Evolutionary conservation across 2,329 filamentous ascomycete genomes (phyloP).

Genomic region (Colletotrichum tropicicola): DNA sequence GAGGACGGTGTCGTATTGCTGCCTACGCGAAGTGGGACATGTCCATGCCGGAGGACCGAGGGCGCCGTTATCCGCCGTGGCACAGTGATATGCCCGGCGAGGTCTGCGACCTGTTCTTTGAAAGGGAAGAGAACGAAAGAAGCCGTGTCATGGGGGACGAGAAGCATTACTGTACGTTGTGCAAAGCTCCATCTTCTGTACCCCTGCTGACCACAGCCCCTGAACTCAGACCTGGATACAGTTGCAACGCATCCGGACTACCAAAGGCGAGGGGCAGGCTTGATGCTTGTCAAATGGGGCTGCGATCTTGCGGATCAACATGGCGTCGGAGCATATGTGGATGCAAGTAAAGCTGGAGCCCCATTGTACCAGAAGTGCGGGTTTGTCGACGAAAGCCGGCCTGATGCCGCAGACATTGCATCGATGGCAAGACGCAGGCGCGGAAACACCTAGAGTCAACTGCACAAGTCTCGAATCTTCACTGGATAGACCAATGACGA

Average conservation of each 20-base stretch:
- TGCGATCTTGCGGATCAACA: conserved; percentile 35
- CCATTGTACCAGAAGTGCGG: conserved; percentile 10
- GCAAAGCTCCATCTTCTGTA: neutral
- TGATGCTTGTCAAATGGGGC: conserved; percentile 36
- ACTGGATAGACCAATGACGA: too few species aligned
- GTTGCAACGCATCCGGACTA: conserved; percentile 37
- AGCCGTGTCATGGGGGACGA: conserved; percentile 2
- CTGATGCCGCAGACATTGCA: neutral
- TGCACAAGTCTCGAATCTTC: too few species aligned
- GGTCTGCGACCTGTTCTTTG: conserved; percentile 4
- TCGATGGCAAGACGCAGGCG: conserved; percentile 1
- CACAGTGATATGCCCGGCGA: conserved; percentile 13
- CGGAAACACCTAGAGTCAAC: too few species aligned
- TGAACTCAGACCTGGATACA: conserved; percentile 34
- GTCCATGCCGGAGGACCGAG: conserved; percentile 5
- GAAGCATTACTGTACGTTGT: conserved; percentile 7
- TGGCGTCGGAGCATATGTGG: conserved; percentile 34
- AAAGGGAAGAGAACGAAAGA: neutral
- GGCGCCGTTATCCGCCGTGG: conserved; percentile 17
- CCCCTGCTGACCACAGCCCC: neutral
- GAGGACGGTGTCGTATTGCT: conserved; percentile 2
- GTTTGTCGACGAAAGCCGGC: conserved; percentile 19
- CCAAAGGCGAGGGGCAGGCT: conserved; percentile 35
- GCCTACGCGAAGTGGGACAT: conserved; percentile 29
- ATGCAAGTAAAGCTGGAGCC: conserved; percentile 31